A percentile compares a stretch with the other conserved stretches of the same genome.
These are phyloP conservation scores for Helotiales sp. DNA, from an alignment of 2,329 filamentous ascomycete genomes.

Conservation along the genomic window DNA sequence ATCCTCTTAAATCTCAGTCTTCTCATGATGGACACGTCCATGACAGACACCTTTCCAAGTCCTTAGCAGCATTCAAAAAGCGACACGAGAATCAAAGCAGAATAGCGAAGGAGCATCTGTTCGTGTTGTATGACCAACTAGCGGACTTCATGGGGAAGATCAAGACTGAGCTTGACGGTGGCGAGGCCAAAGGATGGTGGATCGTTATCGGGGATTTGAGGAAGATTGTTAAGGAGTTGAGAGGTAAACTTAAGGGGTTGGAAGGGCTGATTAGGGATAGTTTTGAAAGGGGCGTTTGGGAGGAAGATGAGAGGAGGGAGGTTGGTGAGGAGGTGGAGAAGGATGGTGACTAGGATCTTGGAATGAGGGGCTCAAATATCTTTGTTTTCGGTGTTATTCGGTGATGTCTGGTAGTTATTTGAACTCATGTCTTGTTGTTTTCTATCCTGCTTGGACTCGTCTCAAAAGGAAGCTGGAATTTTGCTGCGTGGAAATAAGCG, in stretches of 20 bases:
- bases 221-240: background rate
- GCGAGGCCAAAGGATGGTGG: background rate
- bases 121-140: background rate
- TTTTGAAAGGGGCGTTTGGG: background rate
- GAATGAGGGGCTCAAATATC: background rate
- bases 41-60: background rate
- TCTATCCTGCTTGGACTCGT: background rate
- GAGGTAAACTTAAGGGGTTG: background rate
- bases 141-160: background rate
- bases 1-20: background rate
- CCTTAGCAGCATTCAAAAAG: background rate
- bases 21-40: too few relatives aligned
- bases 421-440: too few relatives aligned
- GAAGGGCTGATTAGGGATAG: background rate
- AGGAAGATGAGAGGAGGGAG: background rate
- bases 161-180: background rate
- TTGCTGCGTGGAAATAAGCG: background rate
- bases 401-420: too few relatives aligned
- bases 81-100: background rate
- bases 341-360: background rate
- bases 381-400: too few relatives aligned
- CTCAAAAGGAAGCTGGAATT: background rate
- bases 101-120: background rate
- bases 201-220: background rate
- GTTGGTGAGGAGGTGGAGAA: background rate